Conservation (phyloP, 2,329 filamentous ascomycete genomes). For the Sarocladium strictum region DNA sequence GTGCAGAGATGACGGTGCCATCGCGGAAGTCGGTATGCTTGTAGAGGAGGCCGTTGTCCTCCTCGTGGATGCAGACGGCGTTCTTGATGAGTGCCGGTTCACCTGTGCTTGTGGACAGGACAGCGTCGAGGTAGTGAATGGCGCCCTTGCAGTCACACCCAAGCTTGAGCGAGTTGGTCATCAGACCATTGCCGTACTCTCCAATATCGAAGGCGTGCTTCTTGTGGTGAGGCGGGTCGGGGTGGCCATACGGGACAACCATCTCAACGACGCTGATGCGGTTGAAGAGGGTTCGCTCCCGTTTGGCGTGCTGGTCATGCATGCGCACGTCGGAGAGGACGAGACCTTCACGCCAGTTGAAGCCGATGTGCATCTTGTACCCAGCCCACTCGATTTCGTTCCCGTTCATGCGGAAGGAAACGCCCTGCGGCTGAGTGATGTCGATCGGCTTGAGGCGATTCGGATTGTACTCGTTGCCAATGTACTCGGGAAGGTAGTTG, state of each 20-base stretch:
- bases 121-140: constrained; percentile 45
- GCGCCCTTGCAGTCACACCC: constrained; percentile 67
- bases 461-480: constrained; percentile 27
- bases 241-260: constrained; percentile 64
- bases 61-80: constrained; percentile 30
- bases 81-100: constrained; percentile 61
- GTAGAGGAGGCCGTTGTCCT: constrained; percentile 52
- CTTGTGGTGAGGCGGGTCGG: constrained; percentile 54
- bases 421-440: constrained; percentile 33
- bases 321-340: constrained; percentile 65
- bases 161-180: constrained; percentile 59
- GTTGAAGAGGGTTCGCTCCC: constrained; percentile 56
- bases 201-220: constrained; percentile 68
- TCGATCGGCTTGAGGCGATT: constrained; percentile 31
- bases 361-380: constrained; percentile 66
- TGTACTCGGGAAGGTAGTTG: constrained; percentile 31
- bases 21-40: constrained; percentile 61
- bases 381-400: constrained; percentile 53
- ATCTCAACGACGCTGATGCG: constrained; percentile 64
- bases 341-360: constrained; percentile 65
- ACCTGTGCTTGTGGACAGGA: constrained; percentile 57
- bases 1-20: constrained; percentile 49
- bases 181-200: constrained; percentile 58
- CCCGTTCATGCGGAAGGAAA: constrained; percentile 40
- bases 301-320: constrained; percentile 39